Conservation (phyloP, 306 rosid species). For the Corylus avellana region DNA sequence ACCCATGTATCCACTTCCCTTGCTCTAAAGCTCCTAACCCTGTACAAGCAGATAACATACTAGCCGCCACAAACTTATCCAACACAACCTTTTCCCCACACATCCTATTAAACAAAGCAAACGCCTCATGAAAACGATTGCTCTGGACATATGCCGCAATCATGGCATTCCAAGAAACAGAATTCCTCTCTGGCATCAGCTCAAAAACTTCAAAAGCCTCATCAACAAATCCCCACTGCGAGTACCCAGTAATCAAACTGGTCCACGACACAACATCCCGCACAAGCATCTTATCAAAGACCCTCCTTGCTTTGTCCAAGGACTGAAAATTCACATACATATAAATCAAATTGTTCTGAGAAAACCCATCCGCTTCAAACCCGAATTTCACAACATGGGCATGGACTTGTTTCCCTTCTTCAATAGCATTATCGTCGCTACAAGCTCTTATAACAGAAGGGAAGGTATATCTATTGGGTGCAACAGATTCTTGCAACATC, state of each 20-base stretch:
- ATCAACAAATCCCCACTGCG: constrained; percentile 47
- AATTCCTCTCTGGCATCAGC: constrained; percentile 48
- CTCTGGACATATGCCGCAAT: constrained; percentile 56
- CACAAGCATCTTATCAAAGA: constrained; percentile 46
- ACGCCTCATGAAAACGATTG: constrained; percentile 55
- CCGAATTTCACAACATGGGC: constrained; percentile 63
- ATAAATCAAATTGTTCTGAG: constrained; percentile 47
- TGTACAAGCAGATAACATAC: constrained; percentile 61
- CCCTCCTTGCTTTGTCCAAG: constrained; percentile 46
- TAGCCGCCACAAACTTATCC: constrained; percentile 62
- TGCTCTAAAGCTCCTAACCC: constrained; percentile 64
- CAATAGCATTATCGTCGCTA: constrained; percentile 17
- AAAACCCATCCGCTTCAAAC: constrained; percentile 35
- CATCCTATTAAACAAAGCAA: constrained; percentile 56
- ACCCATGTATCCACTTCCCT: constrained; percentile 65
- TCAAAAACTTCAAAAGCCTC: constrained; percentile 50
- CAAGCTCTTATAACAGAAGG: constrained; percentile 55
- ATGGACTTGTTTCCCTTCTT: constrained; percentile 54
- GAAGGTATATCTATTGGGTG: constrained; percentile 56
- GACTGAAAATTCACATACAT: constrained; percentile 44
- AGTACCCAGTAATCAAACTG: constrained; percentile 52
- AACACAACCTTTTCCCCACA: constrained; percentile 31
- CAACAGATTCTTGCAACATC: constrained; percentile 45
- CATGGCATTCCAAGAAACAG: constrained; percentile 71
- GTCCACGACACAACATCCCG: constrained; percentile 63